These are phyloP conservation scores for Annulohypoxylon nitens DNA, from an alignment of 495 filamentous ascomycete genomes.

Conservation along the genomic window DNA sequence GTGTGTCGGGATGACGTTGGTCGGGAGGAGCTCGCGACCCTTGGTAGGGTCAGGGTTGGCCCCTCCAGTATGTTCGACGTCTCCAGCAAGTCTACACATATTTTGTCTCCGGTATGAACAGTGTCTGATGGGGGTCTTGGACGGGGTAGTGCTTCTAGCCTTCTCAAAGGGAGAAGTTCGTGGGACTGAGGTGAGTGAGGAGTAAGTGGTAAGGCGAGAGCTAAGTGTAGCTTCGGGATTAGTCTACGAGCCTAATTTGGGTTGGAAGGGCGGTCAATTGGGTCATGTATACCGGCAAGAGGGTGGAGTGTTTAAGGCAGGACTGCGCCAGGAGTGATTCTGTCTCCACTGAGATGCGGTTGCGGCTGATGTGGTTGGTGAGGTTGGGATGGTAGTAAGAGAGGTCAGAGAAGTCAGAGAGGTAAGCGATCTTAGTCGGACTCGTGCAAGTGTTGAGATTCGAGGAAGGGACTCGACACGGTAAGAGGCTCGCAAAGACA, in stretches of 20 bases:
- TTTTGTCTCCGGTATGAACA: constrained; percentile 68
- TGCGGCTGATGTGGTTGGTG: constrained; percentile 22
- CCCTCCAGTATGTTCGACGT: constrained; percentile 59
- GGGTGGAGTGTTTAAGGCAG: constrained; percentile 47
- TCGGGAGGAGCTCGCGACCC: constrained; percentile 71
- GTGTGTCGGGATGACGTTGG: constrained; percentile 74
- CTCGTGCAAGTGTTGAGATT: constrained; percentile 41
- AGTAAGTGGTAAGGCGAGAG: constrained; percentile 33
- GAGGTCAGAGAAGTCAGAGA: constrained; percentile 32
- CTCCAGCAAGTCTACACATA: constrained; percentile 67
- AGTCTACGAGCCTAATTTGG: constrained; percentile 36
- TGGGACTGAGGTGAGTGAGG: constrained; percentile 33
- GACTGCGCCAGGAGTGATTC: constrained; percentile 40
- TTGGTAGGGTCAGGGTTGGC: constrained; percentile 58
- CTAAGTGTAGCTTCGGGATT: constrained; percentile 35
- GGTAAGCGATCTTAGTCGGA: constrained; percentile 38
- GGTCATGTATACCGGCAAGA: constrained; percentile 44
- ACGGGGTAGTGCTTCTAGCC: constrained; percentile 38
- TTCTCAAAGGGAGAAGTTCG: constrained; percentile 41
- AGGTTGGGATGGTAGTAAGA: constrained; percentile 29
- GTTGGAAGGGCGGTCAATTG: constrained; percentile 38
- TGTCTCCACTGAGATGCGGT: constrained; percentile 41
- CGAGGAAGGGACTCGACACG: constrained; percentile 48
- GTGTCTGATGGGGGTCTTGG: constrained; percentile 54
- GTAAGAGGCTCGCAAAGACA: constrained; percentile 46